Evolutionary conservation across 441 rosid species (phyloP), one percentile per base, ranked within the genome.

Genomic region (Theobroma grandiflorum): DNA sequence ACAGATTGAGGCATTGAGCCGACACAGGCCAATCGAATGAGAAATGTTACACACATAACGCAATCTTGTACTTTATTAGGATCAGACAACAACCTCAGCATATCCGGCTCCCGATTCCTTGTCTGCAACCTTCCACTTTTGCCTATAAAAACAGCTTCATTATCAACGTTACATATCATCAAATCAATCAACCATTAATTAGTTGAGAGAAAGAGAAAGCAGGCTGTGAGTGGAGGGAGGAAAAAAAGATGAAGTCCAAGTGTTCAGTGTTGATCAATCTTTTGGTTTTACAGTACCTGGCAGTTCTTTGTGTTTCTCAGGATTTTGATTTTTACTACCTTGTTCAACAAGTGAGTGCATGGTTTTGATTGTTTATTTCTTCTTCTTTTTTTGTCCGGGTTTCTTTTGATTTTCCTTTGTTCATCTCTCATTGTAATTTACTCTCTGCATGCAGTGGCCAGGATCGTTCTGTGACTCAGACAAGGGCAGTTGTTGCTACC

Each of bases 241-340:
- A 40, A 40, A 72, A 26, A 12, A 22, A 49, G 31, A 78, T 78
- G 80, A 78, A 53, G 64, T 67, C 74, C 66, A 78, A 68, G 66
- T 40, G 42, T 40, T 22, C n/a, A 9, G 26, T 59, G 6, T 68
- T 78, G 20, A 42, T 69, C 67, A 68, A 68, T 58, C 12, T 78
- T 20, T 33, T 15, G 55, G 57, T 70, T n/a, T 66, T 59, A 18
- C 75, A 78, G 35, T 78, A 20, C 58, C 69, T 70, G 7, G 66
- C 45, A 9, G 38, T 55, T 69, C 57, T 91, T 42, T 84, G 85
- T 74, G 88, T 81, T n/a, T 69, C 97, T 2, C 76, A 88, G 76
- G 89, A 88, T 75, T 95, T 92, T 47, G 97, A 95, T 89, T 95
- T 95, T 91, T 94, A 92, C 90, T 95, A 95, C 94, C 87, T 95